Percentiles rank a stretch among this genome's conserved stretches.
Conservation (phyloP, 495 filamentous ascomycete species). For the Hypoxylon rickii region DNA sequence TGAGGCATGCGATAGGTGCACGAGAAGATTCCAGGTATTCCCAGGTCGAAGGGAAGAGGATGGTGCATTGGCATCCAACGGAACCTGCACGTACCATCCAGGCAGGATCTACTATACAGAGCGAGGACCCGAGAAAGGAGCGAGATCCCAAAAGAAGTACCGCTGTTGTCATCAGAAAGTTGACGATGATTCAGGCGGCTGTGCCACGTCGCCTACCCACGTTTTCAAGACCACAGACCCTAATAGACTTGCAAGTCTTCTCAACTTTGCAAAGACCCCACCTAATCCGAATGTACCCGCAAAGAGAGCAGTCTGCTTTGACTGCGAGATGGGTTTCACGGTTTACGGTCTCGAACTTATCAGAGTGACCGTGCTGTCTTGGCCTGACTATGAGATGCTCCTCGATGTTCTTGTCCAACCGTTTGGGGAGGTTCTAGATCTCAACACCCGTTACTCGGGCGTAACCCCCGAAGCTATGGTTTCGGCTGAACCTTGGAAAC, state of each 20-base stretch:
- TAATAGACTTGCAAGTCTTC: slow-evolving; percentile 73
- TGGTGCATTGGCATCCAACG: slow-evolving; percentile 76
- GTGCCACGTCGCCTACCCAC: slow-evolving; percentile 68
- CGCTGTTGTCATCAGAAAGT: slow-evolving; percentile 77
- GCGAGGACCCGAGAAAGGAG: slow-evolving; percentile 43
- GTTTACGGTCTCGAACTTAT: slow-evolving; percentile 84
- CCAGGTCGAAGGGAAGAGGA: slow-evolving; percentile 81
- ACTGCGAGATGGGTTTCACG: slow-evolving; percentile 98
- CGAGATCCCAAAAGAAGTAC: slow-evolving; percentile 61
- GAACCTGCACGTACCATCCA: slow-evolving; percentile 77
- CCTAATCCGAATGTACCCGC: slow-evolving; percentile 51
- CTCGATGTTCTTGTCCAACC: slow-evolving; percentile 87
- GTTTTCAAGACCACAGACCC: slow-evolving; percentile 84
- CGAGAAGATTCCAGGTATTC: slow-evolving; percentile 86
- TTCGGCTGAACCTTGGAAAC: slow-evolving; percentile 65
- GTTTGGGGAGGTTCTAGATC: slow-evolving; percentile 80
- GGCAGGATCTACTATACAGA: slow-evolving; percentile 63
- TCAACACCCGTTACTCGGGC: slow-evolving; percentile 89
- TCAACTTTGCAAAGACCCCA: slow-evolving; percentile 82
- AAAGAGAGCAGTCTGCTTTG: slow-evolving; percentile 70
- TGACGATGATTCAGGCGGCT: slow-evolving; percentile 69
- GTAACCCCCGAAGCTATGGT: slow-evolving; percentile 74
- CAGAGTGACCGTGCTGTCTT: slow-evolving; percentile 82
- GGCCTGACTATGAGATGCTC: slow-evolving; percentile 75
- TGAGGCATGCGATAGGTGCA: slow-evolving; percentile 89